Base-by-base conservation (phyloP, 805 yeast genomes). In the Ogataea haglerorum region DNA sequence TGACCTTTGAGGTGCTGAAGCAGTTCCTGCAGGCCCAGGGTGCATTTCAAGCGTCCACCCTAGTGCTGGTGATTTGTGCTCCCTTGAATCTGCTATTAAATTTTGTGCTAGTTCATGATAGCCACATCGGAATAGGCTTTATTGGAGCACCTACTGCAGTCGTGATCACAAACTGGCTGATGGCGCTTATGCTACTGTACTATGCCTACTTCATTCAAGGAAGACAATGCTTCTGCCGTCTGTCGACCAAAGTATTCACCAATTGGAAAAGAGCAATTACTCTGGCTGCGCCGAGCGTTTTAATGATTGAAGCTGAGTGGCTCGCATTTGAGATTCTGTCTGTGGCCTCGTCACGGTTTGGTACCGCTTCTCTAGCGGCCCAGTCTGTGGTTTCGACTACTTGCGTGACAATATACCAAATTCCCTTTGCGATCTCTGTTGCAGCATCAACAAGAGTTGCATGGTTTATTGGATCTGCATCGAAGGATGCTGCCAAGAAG, bases 271-370 rank as follows among this genome's bases (percentile, higher is more conserved):
- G 61, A 36, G 57, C 72, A 34, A 53, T 70, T n/a, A 42, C 47
- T 7, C 61, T 76, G 38, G 80, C 81, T 1, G 64, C 75, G 21
- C 81, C 81, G 2, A 78, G 80, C 24, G 67, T 73, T 37, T 53
- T 76, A 25, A 76, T 76, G 81, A 68, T 76, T 35, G 80, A 74
- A 54, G 80, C 80, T 9, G 82, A 76, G 53, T 76, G 76, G 58
- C 53, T 76, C 36, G 80, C 80, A 1, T 76, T 76, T 53, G 82
- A 76, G 52, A 67, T 75, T 28, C 67, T 76, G 47, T 73, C 81
- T 3, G 65, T 76, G 45, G 66, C 75, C 42, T 73, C 80, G 1
- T 71, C 79, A 1, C 71, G 75, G 43, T 64, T 76, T 47, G 81
- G 81, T 5, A 75, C 80, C 0, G 58, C 63, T 19, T 65, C 72